phyloP scores from a whole-genome alignment of 306 rosid species.

The Alnus glutinosa region DNA sequence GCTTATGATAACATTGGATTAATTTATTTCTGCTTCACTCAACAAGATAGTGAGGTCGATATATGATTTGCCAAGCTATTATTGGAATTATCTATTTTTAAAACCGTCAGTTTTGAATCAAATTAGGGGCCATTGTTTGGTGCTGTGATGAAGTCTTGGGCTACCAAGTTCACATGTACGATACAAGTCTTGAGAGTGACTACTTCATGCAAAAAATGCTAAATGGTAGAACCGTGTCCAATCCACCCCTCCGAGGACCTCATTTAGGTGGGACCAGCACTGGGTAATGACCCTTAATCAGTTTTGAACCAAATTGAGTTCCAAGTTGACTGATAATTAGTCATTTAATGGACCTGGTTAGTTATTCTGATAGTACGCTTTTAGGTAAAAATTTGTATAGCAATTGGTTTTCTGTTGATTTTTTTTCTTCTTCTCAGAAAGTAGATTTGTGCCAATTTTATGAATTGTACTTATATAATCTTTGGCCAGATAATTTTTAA shows the following conservation, averaged over 20 bases:
- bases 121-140: neutral
- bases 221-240: neutral
- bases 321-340: neutral
- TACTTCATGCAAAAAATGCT: neutral
- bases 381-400: too few relatives aligned
- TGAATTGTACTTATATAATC: neutral
- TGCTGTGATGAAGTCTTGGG: neutral
- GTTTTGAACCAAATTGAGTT: conserved; percentile 1
- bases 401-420: neutral
- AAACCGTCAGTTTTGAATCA: neutral
- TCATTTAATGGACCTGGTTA: neutral
- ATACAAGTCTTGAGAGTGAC: neutral
- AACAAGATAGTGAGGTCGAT: too few relatives aligned
- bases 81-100: neutral
- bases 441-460: neutral
- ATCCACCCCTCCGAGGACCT: neutral
- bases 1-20: too few relatives aligned
- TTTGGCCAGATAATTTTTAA: neutral
- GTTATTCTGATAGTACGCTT: too few relatives aligned
- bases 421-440: neutral
- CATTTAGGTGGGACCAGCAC: neutral
- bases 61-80: too few relatives aligned
- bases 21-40: too few relatives aligned
- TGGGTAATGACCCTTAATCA: neutral
- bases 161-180: neutral